These are phyloP conservation scores for Sideroxylon spinosum DNA, from an alignment of 179 eudicot species.

Conservation along the genomic window DNA sequence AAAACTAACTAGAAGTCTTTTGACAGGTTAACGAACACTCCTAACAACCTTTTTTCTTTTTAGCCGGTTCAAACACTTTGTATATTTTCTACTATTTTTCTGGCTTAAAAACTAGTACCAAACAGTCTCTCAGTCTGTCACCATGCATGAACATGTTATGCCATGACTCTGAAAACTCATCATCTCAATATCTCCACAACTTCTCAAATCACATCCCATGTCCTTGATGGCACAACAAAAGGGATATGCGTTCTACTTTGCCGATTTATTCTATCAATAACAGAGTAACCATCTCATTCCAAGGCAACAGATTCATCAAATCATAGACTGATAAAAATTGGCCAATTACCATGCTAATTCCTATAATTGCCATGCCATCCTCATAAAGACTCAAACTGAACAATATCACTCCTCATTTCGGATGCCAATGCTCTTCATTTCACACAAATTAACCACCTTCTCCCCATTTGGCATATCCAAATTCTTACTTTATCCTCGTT, in stretches of 20 bases:
- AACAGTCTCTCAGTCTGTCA: no score
- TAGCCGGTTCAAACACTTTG: no score
- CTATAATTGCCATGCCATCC: not conserved
- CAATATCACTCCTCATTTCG: not conserved
- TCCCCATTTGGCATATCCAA: not conserved
- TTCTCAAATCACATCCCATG: no score
- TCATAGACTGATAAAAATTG: not conserved
- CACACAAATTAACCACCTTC: not conserved
- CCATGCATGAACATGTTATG: no score
- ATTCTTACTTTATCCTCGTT: not conserved
- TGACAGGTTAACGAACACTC: no score
- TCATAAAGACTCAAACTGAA: conserved; percentile 1
- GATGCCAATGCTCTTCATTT: not conserved
- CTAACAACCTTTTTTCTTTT: no score
- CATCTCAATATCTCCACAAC: no score
- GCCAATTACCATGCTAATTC: not conserved
- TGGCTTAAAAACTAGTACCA: no score
- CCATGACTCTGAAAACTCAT: no score
- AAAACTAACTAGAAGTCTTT: no score
- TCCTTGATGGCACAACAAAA: not conserved
- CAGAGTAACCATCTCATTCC: not conserved
- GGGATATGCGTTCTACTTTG: not conserved
- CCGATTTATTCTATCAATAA: not conserved
- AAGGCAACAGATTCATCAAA: conserved; percentile 2
- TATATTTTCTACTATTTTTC: no score